A percentile compares a stretch with the other conserved stretches of the same genome.
Evolutionary conservation across 2,329 filamentous ascomycete species (phyloP).

Genomic region (Fusarium cyanostomum): DNA sequence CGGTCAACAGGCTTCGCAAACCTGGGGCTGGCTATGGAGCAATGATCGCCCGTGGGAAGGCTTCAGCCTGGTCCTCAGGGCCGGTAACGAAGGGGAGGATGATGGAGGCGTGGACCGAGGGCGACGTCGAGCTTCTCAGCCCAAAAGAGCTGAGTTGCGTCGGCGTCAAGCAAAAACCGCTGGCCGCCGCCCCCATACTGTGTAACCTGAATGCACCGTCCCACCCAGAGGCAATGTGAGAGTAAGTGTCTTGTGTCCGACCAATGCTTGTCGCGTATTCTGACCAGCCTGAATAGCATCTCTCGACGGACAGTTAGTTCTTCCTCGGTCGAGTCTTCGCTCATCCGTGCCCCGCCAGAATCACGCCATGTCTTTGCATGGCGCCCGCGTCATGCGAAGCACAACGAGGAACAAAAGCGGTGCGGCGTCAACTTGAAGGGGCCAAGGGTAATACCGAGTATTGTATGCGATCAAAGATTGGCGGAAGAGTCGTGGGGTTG

Average conservation of each 20-base stretch:
- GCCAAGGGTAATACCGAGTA: too few relatives aligned
- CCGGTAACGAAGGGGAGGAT: neutral
- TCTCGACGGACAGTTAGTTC: too few relatives aligned
- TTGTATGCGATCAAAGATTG: neutral
- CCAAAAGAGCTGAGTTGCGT: neutral
- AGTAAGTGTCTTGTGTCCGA: neutral
- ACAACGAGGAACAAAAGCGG: too few relatives aligned
- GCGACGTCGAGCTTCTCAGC: neutral
- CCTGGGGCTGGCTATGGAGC: slow-evolving; percentile 12
- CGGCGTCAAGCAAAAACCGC: neutral
- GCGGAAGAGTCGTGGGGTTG: neutral
- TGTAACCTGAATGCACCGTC: neutral
- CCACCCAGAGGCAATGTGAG: neutral
- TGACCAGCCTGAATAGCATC: neutral
- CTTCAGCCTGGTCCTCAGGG: neutral
- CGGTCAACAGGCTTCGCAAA: neutral
- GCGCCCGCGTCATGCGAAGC: neutral
- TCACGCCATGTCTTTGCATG: slow-evolving; percentile 17
- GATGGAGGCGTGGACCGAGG: neutral
- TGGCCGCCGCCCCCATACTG: neutral
- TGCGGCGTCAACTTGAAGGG: neutral
- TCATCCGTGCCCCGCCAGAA: neutral
- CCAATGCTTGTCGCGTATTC: neutral
- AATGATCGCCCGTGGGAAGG: slow-evolving; percentile 24
- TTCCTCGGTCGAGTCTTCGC: too few relatives aligned